Percentiles rank a stretch among this genome's conserved stretches.
Conservation (phyloP, 371 early-diverging fungal genomes). For the Mortierella sp. region DNA sequence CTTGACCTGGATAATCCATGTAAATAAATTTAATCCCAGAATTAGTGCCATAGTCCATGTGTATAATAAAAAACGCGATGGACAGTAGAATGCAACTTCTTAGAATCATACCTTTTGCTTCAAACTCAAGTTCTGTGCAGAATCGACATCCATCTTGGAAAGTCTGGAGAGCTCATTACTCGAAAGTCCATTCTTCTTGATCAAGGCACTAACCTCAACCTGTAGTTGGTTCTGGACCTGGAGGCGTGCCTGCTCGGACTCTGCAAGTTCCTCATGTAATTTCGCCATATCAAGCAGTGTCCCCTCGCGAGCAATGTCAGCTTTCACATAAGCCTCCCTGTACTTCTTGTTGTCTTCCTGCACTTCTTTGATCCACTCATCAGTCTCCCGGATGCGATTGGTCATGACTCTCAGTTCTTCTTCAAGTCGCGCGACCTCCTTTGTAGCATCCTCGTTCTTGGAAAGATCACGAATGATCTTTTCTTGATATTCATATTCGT, state of each 20-base stretch:
- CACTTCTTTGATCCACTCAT: slow-evolving; percentile 50
- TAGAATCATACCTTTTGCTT: slow-evolving; percentile 41
- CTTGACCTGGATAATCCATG: slow-evolving; percentile 51
- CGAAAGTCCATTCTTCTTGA: slow-evolving; percentile 37
- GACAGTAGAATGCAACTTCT: too few relatives aligned
- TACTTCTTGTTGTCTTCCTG: slow-evolving; percentile 48
- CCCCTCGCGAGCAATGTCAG: slow-evolving; percentile 44
- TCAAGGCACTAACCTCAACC: slow-evolving; percentile 34
- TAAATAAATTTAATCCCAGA: too few relatives aligned
- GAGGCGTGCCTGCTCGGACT: slow-evolving; percentile 29
- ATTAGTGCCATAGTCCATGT: too few relatives aligned
- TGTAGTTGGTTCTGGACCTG: slow-evolving; percentile 44
- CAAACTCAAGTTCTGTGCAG: slow-evolving; percentile 42
- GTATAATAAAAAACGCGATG: too few relatives aligned
- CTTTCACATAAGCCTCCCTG: slow-evolving; percentile 46
- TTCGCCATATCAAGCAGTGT: slow-evolving; percentile 53
- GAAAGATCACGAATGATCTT: slow-evolving; percentile 44
- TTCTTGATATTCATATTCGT: slow-evolving; percentile 53
- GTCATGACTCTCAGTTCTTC: slow-evolving; percentile 34
- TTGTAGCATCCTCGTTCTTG: slow-evolving; percentile 45
- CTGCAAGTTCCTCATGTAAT: slow-evolving; percentile 46
- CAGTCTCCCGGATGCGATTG: slow-evolving; percentile 33
- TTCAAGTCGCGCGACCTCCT: slow-evolving; percentile 36
- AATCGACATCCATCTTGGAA: slow-evolving; percentile 45
- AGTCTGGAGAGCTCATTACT: slow-evolving; percentile 36